Evolutionary conservation across 257 asterid genomes (phyloP).

Genomic region (Galeopsis tetrahit): DNA sequence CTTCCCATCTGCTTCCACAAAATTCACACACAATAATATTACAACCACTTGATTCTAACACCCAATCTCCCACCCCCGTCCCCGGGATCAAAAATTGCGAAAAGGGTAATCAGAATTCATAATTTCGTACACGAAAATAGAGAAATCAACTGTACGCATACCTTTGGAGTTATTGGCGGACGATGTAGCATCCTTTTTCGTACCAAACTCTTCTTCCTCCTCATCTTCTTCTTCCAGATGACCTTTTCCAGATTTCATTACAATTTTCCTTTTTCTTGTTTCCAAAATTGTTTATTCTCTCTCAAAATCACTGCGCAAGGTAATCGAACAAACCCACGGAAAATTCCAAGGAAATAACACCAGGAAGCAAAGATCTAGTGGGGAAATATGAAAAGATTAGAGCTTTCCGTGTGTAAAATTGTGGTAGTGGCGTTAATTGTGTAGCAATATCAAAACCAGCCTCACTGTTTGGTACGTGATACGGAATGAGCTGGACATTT

Average conservation of each 20-base stretch:
- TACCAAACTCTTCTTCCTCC: slow-evolving; percentile 72
- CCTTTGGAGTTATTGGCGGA: slow-evolving; percentile 64
- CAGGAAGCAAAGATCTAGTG: slow-evolving; percentile 44
- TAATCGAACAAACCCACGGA: slow-evolving; percentile 39
- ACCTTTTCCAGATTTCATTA: slow-evolving; percentile 78
- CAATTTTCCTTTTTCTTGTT: neutral
- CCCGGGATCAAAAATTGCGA: neutral
- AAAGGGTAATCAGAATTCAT: slow-evolving; percentile 16
- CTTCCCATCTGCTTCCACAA: slow-evolving; percentile 59
- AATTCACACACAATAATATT: slow-evolving; percentile 30
- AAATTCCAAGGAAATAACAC: slow-evolving; percentile 24
- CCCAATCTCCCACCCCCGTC: slow-evolving; percentile 5
- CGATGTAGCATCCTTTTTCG: slow-evolving; percentile 58
- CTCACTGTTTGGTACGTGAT: slow-evolving; percentile 41
- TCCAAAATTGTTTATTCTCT: slow-evolving; percentile 36
- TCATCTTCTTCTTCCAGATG: slow-evolving; percentile 79
- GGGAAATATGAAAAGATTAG: slow-evolving; percentile 26
- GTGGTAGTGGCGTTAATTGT: slow-evolving; percentile 13
- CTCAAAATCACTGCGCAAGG: slow-evolving; percentile 37
- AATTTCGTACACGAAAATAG: neutral
- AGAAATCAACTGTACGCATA: slow-evolving; percentile 11
- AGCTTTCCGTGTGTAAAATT: slow-evolving; percentile 34
- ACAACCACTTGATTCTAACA: slow-evolving; percentile 26
- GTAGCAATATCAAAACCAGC: slow-evolving; percentile 38
- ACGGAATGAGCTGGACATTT: slow-evolving; percentile 33